Evolutionary conservation across 108 stramenopile species (phyloP).

Genomic region (Epipyxis sp.): DNA sequence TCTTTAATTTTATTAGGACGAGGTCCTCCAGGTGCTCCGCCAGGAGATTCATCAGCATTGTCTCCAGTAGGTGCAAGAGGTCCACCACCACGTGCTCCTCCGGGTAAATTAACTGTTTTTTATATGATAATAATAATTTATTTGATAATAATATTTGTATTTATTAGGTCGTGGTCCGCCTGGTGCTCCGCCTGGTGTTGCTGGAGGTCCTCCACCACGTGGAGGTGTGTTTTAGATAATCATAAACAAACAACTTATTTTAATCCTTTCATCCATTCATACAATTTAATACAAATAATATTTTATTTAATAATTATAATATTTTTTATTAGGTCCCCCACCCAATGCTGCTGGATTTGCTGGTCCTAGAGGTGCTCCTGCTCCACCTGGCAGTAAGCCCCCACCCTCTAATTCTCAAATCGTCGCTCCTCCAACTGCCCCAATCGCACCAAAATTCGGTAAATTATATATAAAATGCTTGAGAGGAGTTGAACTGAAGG

Average conservation of each 20-base stretch:
- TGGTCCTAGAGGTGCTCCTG: conserved; percentile 54
- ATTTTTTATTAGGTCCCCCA: conserved; percentile 62
- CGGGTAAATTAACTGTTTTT: not conserved
- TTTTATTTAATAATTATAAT: conserved; percentile 62
- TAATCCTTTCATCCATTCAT: conserved; percentile 30
- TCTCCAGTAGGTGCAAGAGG: conserved; percentile 33
- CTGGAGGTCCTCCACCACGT: no score
- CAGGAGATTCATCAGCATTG: conserved; percentile 16
- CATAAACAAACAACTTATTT: conserved; percentile 33
- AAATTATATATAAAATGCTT: conserved; percentile 61
- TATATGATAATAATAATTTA: conserved; percentile 12
- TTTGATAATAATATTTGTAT: conserved; percentile 39
- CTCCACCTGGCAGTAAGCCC: conserved; percentile 43
- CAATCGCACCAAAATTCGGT: conserved; percentile 55
- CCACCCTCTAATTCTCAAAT: conserved; percentile 50
- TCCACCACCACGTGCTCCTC: conserved; percentile 26
- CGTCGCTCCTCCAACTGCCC: conserved; percentile 44
- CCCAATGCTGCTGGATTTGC: conserved; percentile 55
- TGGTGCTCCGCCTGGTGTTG: no score
- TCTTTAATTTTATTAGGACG: not conserved
- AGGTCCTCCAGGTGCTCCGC: conserved; percentile 34
- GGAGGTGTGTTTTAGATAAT: no score
- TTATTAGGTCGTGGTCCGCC: conserved; percentile 68
- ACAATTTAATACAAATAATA: no score
- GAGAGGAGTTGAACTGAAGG: conserved; percentile 68